A percentile compares a stretch with the other conserved stretches of the same genome.
Evolutionary conservation across 208 protist genomes (phyloP).

Genomic region (Acanthamoeba lenticulata): DNA sequence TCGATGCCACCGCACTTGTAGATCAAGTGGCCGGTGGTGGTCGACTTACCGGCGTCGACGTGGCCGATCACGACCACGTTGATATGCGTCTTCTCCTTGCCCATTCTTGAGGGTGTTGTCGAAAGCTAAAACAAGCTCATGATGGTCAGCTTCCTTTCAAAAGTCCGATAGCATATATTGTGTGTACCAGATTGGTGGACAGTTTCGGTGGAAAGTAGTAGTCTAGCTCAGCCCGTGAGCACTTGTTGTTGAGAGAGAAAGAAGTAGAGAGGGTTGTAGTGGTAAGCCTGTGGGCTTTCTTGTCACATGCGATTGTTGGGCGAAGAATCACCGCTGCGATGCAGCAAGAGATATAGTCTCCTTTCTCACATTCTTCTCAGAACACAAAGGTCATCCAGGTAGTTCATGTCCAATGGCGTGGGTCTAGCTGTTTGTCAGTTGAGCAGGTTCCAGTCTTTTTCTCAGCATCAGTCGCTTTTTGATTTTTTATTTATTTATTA

Average conservation of each 20-base stretch:
- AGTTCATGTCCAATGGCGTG: too few relatives aligned
- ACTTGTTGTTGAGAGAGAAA: background rate
- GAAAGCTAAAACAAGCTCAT: too few relatives aligned
- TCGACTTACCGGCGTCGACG: conserved; percentile 95
- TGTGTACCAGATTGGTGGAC: background rate
- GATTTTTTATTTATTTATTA: too few relatives aligned
- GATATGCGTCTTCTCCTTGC: conserved; percentile 33
- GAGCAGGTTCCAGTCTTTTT: too few relatives aligned
- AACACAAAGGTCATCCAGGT: too few relatives aligned
- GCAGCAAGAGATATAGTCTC: background rate
- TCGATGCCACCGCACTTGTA: conserved; percentile 90
- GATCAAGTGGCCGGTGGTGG: conserved; percentile 94
- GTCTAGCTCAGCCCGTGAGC: background rate
- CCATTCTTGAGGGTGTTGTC: too few relatives aligned
- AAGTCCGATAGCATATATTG: too few relatives aligned
- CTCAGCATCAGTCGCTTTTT: too few relatives aligned
- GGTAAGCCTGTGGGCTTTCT: background rate
- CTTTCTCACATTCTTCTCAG: background rate
- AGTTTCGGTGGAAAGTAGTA: background rate
- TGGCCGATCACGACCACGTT: conserved; percentile 82
- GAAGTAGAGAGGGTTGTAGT: background rate
- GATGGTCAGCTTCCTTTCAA: too few relatives aligned
- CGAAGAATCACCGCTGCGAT: background rate
- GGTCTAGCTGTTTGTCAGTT: too few relatives aligned
- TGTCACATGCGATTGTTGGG: background rate